Conservation (phyloP, 495 filamentous ascomycete species). For the Pyrenula aspistea region DNA sequence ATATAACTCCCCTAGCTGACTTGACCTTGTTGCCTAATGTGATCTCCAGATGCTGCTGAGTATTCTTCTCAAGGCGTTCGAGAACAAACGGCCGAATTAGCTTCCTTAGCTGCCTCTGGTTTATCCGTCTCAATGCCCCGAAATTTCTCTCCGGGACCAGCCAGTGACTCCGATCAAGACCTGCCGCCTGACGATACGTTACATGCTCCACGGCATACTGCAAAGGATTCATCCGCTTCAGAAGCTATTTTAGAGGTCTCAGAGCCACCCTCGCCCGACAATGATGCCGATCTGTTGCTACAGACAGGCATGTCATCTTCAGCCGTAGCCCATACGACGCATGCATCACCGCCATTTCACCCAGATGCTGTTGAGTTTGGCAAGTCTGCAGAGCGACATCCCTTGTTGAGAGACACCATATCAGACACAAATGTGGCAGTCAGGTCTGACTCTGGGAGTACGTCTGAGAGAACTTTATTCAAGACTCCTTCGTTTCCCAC, state of each 20-base stretch:
- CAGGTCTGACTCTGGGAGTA: neutral
- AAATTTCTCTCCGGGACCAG: neutral
- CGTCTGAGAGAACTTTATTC: neutral
- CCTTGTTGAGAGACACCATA: neutral
- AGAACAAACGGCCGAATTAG: conserved; percentile 84
- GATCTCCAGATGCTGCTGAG: conserved; percentile 51
- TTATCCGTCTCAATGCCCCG: neutral
- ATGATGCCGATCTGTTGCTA: neutral
- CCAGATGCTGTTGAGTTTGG: neutral
- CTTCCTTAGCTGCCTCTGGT: conserved; percentile 64
- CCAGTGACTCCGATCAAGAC: neutral
- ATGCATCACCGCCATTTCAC: neutral
- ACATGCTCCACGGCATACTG: neutral
- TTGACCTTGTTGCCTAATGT: conserved; percentile 16
- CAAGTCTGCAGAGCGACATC: neutral
- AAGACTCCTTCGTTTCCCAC: neutral
- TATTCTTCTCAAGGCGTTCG: conserved; percentile 67
- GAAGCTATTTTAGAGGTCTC: conserved; percentile 45
- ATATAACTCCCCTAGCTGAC: neutral
- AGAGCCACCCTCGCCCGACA: conserved; percentile 44
- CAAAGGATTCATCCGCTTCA: neutral
- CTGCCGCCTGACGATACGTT: neutral
- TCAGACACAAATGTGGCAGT: neutral
- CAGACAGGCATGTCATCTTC: conserved; percentile 5
- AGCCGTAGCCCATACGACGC: conserved; percentile 6